Base-by-base conservation (phyloP, 169 alveolate species). In the Cryptosporidium parvum region DNA sequence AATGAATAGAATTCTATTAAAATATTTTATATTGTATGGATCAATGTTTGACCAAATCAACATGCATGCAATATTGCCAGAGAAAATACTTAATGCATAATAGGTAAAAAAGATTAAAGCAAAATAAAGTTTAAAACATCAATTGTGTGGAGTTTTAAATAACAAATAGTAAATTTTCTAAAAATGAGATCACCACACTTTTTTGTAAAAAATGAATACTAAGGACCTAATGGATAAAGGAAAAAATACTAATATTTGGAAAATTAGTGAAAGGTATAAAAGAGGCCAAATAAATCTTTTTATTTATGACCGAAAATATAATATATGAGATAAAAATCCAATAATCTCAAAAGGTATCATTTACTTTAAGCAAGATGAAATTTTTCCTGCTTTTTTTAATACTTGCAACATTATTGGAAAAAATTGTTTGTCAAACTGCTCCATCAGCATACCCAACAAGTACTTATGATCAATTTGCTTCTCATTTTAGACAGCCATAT, bases 401-500 rank as follows among this genome's bases (percentile, higher is more conserved):
- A 35, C 26, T 65, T 37, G 6, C 21, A 70, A 16, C 21, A n/a
- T 31, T 70, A 23, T 31, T 70, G 84, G 84, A 45, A 16, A 29
- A 26, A 29, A 3, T 35, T 44, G 45, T 62, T 42, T 21, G 51
- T 9, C 89, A 80, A 33, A 65, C 62, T 39, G 35, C 23, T 39
- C 89, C 89, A 16, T 75, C 69, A 39, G 1, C 26, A 16, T 80
- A 80, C 29, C 45, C 89, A 16, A 80, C 89, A 1, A 53, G n/a
- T 21, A 67, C 37, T 26, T 80, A 62, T 42, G 35, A 58, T 14
- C 86, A 73, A 59, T 80, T 62, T 62, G 75, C 80, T 21, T 80
- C 89, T 8, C 75, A 80, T 39, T 80, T 80, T 35, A 80, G 89
- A 48, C 89, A 80, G 44, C 69, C 80, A 23, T 80, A 80, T 45